A percentile compares a stretch with the other conserved stretches of the same genome.
Conservation (phyloP, 2,329 filamentous ascomycete genomes). For the Hypoxylon sp. region DNA sequence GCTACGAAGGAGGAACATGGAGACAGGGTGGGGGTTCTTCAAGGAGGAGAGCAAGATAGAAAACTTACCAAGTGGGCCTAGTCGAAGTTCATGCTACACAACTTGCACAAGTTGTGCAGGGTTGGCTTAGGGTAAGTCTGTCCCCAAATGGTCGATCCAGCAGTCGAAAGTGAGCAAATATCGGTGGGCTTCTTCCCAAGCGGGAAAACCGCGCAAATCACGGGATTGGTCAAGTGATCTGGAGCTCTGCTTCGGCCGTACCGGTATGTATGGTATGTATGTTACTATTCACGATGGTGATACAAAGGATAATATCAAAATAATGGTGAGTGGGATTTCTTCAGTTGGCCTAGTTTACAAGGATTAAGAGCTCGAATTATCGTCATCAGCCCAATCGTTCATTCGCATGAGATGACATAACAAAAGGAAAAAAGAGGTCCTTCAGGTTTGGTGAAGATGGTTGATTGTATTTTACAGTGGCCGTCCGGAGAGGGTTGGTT, state of each 20-base stretch:
- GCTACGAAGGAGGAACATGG: slow-evolving; percentile 13
- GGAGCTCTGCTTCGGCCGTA: slow-evolving; percentile 23
- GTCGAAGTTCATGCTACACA: slow-evolving; percentile 16
- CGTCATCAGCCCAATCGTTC: slow-evolving; percentile 18
- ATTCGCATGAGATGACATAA: slow-evolving; percentile 6
- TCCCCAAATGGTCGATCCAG: not conserved
- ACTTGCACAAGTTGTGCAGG: slow-evolving; percentile 28
- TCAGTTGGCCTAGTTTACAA: slow-evolving; percentile 20
- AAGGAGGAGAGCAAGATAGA: slow-evolving; percentile 22
- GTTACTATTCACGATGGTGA: slow-evolving; percentile 29
- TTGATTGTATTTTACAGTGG: slow-evolving; percentile 49
- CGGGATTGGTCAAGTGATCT: slow-evolving; percentile 38
- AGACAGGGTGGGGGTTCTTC: slow-evolving; percentile 29
- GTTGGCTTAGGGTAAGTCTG: slow-evolving; percentile 10
- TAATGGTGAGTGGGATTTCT: slow-evolving; percentile 41
- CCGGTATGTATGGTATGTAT: not conserved
- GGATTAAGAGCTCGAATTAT: slow-evolving; percentile 18
- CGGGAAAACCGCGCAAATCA: slow-evolving; percentile 44
- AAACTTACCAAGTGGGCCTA: slow-evolving; percentile 35
- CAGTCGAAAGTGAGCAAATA: not conserved
- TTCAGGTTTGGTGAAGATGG: slow-evolving; percentile 44
- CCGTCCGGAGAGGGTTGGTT: slow-evolving; percentile 33
- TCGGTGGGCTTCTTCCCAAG: slow-evolving; percentile 15
- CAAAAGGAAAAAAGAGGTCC: slow-evolving; percentile 17
- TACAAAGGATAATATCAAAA: not conserved